Base-by-base conservation (phyloP, 352 stramenopile species). In the Salisapilia sapeloensis region DNA sequence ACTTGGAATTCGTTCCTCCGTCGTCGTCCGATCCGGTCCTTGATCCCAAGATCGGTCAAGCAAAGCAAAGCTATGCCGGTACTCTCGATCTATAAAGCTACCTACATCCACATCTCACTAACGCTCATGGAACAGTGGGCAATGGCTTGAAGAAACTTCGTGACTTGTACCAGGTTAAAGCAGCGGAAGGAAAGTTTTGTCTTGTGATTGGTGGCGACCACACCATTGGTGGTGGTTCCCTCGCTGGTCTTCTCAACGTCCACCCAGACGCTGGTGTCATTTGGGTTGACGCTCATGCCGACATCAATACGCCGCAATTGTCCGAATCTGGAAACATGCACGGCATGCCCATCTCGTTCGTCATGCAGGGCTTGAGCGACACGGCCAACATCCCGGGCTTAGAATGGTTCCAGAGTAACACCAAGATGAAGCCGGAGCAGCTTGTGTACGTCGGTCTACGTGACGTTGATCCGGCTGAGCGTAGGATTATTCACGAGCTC, bases 201-300 rank as follows among this genome's bases (percentile, higher is more conserved):
- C 56, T 98, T 26, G 89, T 96, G 43, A 50, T 98, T 15, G 93
- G 93, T 37, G 93, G 92, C 15, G 92, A 98, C 65, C 93, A 98
- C 66, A 96, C 80, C 10, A 96, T 97, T 49, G 86, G 80, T 22
- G 64, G 92, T 6, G 93, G 91, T 19, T 95, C 78, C 32, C 58
- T 98, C 11, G 80, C 90, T 0, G 92, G 87, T 20, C 48, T 97
- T 37, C 63, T 98, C 18, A 69, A 60, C 16, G 75, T 80, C 21
- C 62, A 90, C 48, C 91, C 92, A 4, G 63, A 97, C 38, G 90
- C 89, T 6, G 87, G 90, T 24, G 63, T 98, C 25, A 95, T 98
- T 52, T 98, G 93, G 93, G 89, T 98, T 23, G 93, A 98, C 50
- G 93, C 93, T 4, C 93, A 98, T 61, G 93, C 91, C 26, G 93